Conservation (phyloP, 495 filamentous ascomycete genomes). For the Penicillium pancosmium region DNA sequence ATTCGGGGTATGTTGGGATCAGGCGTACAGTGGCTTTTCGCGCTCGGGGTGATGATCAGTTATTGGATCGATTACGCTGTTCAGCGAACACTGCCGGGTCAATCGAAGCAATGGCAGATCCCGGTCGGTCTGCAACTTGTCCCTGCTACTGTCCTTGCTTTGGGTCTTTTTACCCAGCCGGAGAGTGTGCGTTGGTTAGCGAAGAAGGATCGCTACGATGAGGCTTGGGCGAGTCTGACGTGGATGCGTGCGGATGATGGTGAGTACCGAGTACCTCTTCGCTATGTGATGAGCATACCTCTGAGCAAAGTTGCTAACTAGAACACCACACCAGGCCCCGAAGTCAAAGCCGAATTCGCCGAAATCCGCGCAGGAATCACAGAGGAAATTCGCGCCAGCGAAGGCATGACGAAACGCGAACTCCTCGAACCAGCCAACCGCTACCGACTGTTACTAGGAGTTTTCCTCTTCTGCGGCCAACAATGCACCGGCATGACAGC, state of each 20-base stretch:
- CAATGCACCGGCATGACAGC: conserved; percentile 49
- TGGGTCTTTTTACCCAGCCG: conserved; percentile 48
- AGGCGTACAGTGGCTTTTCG: conserved; percentile 52
- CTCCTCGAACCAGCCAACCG: conserved; percentile 47
- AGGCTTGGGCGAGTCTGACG: conserved; percentile 47
- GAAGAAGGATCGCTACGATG: conserved; percentile 51
- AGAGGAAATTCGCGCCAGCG: conserved; percentile 45
- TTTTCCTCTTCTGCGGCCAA: conserved; percentile 43
- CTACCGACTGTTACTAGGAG: conserved; percentile 39
- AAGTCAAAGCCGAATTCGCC: conserved; percentile 46
- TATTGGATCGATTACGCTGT: conserved; percentile 59
- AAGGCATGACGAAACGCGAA: conserved; percentile 49
- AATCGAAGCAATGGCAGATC: conserved; percentile 55
- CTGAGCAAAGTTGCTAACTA: not conserved
- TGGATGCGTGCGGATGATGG: conserved; percentile 53
- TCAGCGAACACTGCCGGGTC: conserved; percentile 30
- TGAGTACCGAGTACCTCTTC: conserved; percentile 4
- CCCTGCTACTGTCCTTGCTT: conserved; percentile 45
- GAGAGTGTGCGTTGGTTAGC: conserved; percentile 56
- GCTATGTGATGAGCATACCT: too few species aligned
- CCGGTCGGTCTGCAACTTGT: conserved; percentile 55
- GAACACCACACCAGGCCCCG: conserved; percentile 13
- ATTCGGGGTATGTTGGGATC: conserved; percentile 54
- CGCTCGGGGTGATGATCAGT: conserved; percentile 51
- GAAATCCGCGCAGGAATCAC: conserved; percentile 47